A percentile compares a stretch with the other conserved stretches of the same genome.
These are phyloP conservation scores for Santalum album DNA, from an alignment of 164 flowering plant genomes.

Conservation along the genomic window DNA sequence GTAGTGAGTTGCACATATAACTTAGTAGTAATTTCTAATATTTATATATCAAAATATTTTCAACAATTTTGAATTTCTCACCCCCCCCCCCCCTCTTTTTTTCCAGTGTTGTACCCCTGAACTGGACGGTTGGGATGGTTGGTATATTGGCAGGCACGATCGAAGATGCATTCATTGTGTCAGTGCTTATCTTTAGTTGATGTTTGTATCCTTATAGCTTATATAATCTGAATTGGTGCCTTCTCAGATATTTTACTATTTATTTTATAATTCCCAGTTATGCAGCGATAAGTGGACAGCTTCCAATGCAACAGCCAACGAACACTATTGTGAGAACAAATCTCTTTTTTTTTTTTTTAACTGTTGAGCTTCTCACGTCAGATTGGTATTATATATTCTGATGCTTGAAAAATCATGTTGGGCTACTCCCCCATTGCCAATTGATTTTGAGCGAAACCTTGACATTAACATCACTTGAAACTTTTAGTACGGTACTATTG, in stretches of 20 bases:
- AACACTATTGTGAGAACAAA: conserved; percentile 21
- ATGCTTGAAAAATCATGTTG: too few species aligned
- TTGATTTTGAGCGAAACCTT: too few species aligned
- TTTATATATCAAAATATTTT: neutral
- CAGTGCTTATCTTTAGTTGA: conserved; percentile 17
- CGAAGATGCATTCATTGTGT: conserved; percentile 84
- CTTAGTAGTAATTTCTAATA: neutral
- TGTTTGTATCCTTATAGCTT: neutral
- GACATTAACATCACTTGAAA: too few species aligned
- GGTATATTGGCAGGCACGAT: conserved; percentile 80
- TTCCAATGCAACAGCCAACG: conserved; percentile 20
- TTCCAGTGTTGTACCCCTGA: conserved; percentile 78
- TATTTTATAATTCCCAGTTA: conserved; percentile 37
- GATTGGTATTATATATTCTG: too few species aligned
- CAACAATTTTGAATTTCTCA: neutral
- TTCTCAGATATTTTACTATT: neutral
- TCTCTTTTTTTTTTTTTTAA: too few species aligned
- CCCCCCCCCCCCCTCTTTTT: too few species aligned
- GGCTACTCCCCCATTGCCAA: too few species aligned
- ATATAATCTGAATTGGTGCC: neutral
- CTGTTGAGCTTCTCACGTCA: too few species aligned
- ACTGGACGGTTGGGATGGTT: conserved; percentile 93
- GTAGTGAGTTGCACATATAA: neutral
- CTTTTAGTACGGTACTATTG: too few species aligned
- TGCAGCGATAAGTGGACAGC: conserved; percentile 67